phyloP scores from a whole-genome alignment of 2,329 filamentous ascomycete genomes.

The Colletotrichum acutatum region DNA sequence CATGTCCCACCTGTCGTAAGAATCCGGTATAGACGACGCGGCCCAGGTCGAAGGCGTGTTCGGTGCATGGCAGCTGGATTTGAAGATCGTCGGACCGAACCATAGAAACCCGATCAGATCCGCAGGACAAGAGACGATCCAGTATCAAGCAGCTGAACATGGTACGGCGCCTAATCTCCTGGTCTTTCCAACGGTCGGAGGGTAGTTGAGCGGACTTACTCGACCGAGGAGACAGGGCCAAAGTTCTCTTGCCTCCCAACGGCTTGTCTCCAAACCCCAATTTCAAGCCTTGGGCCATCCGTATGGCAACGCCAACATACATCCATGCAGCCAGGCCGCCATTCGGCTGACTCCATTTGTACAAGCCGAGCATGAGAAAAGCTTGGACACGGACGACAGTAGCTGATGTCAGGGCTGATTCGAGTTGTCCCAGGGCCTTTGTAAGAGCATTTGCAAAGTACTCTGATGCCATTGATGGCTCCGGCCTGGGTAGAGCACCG shows the following conservation, averaged over 20 bases:
- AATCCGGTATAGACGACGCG: slow-evolving; percentile 66
- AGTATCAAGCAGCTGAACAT: slow-evolving; percentile 82
- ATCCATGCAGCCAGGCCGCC: slow-evolving; percentile 73
- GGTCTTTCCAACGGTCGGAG: slow-evolving; percentile 43
- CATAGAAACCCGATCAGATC: slow-evolving; percentile 69
- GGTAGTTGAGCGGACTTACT: slow-evolving; percentile 26
- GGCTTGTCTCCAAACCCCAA: slow-evolving; percentile 66
- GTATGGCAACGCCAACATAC: slow-evolving; percentile 72
- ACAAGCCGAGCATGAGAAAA: slow-evolving; percentile 76
- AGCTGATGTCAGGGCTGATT: slow-evolving; percentile 59
- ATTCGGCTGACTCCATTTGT: slow-evolving; percentile 75
- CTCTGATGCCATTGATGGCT: slow-evolving; percentile 69
- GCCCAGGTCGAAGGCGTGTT: slow-evolving; percentile 72
- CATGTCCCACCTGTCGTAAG: slow-evolving; percentile 44
- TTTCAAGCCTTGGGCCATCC: slow-evolving; percentile 70
- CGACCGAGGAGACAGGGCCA: slow-evolving; percentile 21
- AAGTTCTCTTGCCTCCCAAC: slow-evolving; percentile 34
- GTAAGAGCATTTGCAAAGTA: slow-evolving; percentile 71
- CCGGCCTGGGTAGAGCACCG: slow-evolving; percentile 48
- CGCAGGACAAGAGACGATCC: slow-evolving; percentile 75
- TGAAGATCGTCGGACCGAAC: slow-evolving; percentile 68
- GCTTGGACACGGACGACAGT: slow-evolving; percentile 74
- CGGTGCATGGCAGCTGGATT: slow-evolving; percentile 76
- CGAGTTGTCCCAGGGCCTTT: slow-evolving; percentile 60
- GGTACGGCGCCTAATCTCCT: slow-evolving; percentile 74